phyloP scores from a whole-genome alignment of 371 early-diverging fungal species.

The Dentiscutata heterogama region DNA sequence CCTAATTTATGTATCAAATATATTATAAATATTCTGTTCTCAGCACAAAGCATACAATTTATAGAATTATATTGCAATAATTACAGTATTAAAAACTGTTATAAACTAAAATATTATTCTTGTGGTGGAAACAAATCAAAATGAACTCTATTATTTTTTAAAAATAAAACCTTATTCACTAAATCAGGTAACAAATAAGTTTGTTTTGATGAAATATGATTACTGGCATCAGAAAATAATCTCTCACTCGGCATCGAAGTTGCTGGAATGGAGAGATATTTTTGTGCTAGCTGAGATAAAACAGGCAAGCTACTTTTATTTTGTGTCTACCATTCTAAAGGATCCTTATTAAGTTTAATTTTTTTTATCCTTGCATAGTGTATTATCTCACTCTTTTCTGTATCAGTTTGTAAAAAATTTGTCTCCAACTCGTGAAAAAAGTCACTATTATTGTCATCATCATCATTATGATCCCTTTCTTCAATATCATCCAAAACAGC shows the following conservation, averaged over 20 bases:
- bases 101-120: neutral
- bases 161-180: conserved; percentile 11
- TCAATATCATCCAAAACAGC: neutral
- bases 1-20: too few relatives aligned
- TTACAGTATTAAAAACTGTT: neutral
- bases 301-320: neutral
- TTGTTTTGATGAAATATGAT: neutral
- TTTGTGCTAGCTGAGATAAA: neutral
- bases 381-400: neutral
- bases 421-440: neutral
- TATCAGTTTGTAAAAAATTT: neutral
- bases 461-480: neutral
- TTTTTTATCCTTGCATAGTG: neutral
- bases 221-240: conserved; percentile 12
- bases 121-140: neutral
- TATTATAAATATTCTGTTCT: too few relatives aligned
- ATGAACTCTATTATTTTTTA: neutral
- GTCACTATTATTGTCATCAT: conserved; percentile 2
- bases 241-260: neutral
- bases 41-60: too few relatives aligned
- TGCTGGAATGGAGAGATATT: conserved; percentile 16
- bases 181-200: neutral
- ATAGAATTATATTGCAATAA: too few relatives aligned
- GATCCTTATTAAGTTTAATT: neutral
- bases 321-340: neutral